Evolutionary conservation across 495 filamentous ascomycete genomes (phyloP).

Genomic region (Aspergillus egyptiacus): DNA sequence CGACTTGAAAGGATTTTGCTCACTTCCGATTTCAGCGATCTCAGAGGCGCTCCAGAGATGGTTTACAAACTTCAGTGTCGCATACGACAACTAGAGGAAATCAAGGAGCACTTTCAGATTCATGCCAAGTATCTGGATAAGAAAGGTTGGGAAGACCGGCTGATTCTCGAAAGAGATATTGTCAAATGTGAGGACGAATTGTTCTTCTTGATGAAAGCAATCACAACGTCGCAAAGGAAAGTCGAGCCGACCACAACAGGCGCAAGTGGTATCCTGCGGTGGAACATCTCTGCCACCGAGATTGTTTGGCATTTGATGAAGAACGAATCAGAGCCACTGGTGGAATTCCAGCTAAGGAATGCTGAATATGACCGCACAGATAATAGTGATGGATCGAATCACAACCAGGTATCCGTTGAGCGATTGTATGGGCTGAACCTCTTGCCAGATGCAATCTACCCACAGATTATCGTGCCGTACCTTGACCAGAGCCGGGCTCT

Average conservation of each 20-base stretch:
- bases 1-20: conserved; percentile 97
- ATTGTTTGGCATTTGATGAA: conserved; percentile 95
- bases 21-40: conserved; percentile 97
- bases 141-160: conserved; percentile 83
- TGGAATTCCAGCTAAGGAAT: conserved; percentile 86
- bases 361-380: conserved; percentile 90
- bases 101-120: conserved; percentile 92
- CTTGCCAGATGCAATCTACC: conserved; percentile 84
- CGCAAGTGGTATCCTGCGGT: conserved; percentile 73
- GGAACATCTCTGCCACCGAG: conserved; percentile 84
- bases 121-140: conserved; percentile 83
- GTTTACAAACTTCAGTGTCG: conserved; percentile 84
- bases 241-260: conserved; percentile 58
- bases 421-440: conserved; percentile 81
- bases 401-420: conserved; percentile 82
- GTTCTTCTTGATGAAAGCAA: conserved; percentile 99
- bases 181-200: conserved; percentile 89
- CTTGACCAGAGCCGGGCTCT: conserved; percentile 55
- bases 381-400: conserved; percentile 93
- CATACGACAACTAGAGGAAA: conserved; percentile 90
- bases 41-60: conserved; percentile 90
- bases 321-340: conserved; percentile 78
- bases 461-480: conserved; percentile 90
- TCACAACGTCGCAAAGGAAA: conserved; percentile 89
- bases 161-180: conserved; percentile 81